Conservation (phyloP, 768 basidiomycete species). For the Mycena albidolilacea region DNA sequence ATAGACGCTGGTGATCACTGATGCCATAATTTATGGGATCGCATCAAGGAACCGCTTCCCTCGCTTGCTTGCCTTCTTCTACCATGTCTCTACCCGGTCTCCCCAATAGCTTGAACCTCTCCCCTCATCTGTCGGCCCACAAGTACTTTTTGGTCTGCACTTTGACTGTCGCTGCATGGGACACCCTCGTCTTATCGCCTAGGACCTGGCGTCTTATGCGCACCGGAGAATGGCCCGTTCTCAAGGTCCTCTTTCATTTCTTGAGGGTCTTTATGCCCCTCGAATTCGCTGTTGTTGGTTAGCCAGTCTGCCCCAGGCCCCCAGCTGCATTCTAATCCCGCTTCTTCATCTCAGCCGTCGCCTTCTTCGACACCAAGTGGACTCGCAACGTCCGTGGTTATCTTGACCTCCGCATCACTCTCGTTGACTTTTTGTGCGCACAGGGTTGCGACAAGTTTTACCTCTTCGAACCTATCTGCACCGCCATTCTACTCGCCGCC, state of each 20-base stretch:
- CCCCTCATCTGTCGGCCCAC: slow-evolving; percentile 86
- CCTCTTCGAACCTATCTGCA: slow-evolving; percentile 90
- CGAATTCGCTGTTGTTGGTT: slow-evolving; percentile 85
- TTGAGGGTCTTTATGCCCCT: slow-evolving; percentile 83
- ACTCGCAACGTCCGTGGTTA: slow-evolving; percentile 61
- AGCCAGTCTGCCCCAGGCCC: slow-evolving; percentile 7
- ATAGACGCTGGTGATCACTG: background rate
- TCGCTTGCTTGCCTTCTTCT: background rate
- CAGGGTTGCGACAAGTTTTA: slow-evolving; percentile 80
- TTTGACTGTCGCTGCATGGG: slow-evolving; percentile 92
- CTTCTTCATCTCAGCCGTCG: slow-evolving; percentile 67
- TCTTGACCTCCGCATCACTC: slow-evolving; percentile 5
- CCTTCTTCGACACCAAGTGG: slow-evolving; percentile 87
- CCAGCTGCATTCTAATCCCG: slow-evolving; percentile 10
- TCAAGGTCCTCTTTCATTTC: slow-evolving; percentile 85
- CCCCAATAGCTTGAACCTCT: slow-evolving; percentile 79
- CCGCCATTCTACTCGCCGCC: slow-evolving; percentile 83
- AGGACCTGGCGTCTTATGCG: slow-evolving; percentile 81
- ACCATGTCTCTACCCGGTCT: slow-evolving; percentile 49
- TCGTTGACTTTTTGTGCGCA: slow-evolving; percentile 12
- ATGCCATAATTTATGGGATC: background rate
- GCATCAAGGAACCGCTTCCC: background rate
- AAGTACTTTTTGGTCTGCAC: slow-evolving; percentile 94
- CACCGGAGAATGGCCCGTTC: slow-evolving; percentile 77
- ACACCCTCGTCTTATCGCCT: slow-evolving; percentile 87